A percentile compares a stretch with the other conserved stretches of the same genome.
phyloP scores from a whole-genome alignment of 805 yeast species.

The Pichia heedii region DNA sequence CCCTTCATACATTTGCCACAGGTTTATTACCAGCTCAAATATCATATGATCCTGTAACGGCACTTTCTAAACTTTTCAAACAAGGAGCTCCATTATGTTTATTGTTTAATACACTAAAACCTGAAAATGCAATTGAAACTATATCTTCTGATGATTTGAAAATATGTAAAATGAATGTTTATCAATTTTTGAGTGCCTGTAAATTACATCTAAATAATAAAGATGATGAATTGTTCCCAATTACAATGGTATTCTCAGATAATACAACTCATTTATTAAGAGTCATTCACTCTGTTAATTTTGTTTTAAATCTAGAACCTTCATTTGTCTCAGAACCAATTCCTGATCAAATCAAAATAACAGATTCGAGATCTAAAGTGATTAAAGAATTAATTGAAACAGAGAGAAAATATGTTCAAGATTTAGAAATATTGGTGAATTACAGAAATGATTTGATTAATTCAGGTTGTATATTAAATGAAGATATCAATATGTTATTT shows the following conservation, averaged over 20 bases:
- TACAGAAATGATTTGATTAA: conserved; percentile 62
- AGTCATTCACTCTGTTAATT: conserved; percentile 63
- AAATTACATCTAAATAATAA: conserved; percentile 63
- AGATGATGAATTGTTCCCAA: conserved; percentile 80
- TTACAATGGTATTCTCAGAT: conserved; percentile 81
- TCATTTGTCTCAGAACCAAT: conserved; percentile 18
- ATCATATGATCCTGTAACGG: conserved; percentile 87
- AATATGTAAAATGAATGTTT: conserved; percentile 80
- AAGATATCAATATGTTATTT: conserved; percentile 70
- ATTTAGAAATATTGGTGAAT: conserved; percentile 61
- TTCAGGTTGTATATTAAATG: conserved; percentile 63
- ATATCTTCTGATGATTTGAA: conserved; percentile 74
- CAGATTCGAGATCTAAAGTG: conserved; percentile 64
- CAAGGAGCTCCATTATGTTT: conserved; percentile 90
- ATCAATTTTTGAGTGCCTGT: conserved; percentile 83
- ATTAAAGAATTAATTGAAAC: conserved; percentile 79
- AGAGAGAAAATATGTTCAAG: conserved; percentile 89
- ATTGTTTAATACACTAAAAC: conserved; percentile 60
- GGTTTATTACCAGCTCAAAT: conserved; percentile 69
- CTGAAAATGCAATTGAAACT: conserved; percentile 42
- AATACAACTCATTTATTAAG: conserved; percentile 68
- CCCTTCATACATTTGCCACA: conserved; percentile 56
- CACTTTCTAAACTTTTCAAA: conserved; percentile 78
- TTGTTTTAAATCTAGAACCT: conserved; percentile 49
- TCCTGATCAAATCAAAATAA: conserved; percentile 24